Evolutionary conservation across 345 rosid species (phyloP).

Genomic region (Sonneratia caseolaris): DNA sequence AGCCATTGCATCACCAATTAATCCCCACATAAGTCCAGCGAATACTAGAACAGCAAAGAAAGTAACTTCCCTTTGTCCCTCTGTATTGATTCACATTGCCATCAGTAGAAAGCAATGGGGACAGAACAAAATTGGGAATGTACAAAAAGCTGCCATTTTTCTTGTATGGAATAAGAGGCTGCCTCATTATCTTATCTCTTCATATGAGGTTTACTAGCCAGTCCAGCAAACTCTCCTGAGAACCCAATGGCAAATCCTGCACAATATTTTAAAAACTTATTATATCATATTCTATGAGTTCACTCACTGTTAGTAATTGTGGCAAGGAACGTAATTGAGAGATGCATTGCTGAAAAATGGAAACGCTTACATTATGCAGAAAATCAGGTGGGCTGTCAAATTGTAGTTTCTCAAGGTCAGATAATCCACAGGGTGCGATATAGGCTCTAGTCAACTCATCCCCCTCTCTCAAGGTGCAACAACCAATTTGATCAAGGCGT

Average conservation of each 20-base stretch:
- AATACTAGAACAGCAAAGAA: not conserved
- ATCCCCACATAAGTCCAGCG: not conserved
- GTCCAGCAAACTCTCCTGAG: slow-evolving; percentile 60
- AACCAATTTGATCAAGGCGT: slow-evolving; percentile 17
- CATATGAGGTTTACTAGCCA: slow-evolving; percentile 50
- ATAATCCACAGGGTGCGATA: slow-evolving; percentile 25
- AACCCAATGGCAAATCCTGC: slow-evolving; percentile 45
- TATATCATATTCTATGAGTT: not conserved
- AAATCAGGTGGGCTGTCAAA: slow-evolving; percentile 72
- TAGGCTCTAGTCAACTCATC: slow-evolving; percentile 17
- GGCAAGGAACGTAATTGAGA: not conserved
- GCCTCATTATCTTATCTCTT: slow-evolving; percentile 9
- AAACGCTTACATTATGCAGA: slow-evolving; percentile 43
- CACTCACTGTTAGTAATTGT: not conserved
- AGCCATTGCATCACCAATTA: not conserved
- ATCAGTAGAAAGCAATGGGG: not conserved
- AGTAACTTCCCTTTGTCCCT: not conserved
- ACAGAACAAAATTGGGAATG: not conserved
- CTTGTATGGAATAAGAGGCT: no score
- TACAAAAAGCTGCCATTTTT: not conserved
- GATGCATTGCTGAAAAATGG: not conserved
- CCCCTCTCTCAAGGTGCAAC: slow-evolving; percentile 1
- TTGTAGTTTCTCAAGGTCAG: slow-evolving; percentile 64
- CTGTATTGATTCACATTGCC: not conserved
- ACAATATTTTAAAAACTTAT: not conserved